Evolutionary conservation across 176 grass and related monocot species (phyloP), one percentile per base, ranked within the genome.

Genomic region (Stipa capillata): DNA sequence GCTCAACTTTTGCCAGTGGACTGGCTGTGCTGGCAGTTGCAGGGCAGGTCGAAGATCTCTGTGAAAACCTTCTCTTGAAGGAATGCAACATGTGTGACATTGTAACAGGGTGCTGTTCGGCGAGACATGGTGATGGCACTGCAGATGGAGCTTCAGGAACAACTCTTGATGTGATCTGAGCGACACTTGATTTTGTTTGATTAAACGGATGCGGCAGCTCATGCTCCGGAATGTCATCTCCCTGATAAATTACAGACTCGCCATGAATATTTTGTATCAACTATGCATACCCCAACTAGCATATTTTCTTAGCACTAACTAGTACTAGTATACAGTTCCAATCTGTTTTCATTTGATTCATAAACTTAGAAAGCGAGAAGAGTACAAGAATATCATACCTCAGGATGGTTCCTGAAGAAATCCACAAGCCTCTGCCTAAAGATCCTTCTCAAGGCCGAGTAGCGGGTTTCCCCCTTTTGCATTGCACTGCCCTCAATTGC

Each of bases 201-300:
- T 73, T 90, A 81, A 91, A 97, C 52, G 88, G 94, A 84, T 91
- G 74, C 11, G 90, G 94, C 76, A 97, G 56, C 31, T 91, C 72
- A 27, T 88, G 88, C 54, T 87, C 88, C 8, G 94, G 91, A 82
- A 97, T 89, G 42, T 89, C 86, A 85, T 85, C 81, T 83, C 76
- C 94, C 94, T 97, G 47, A 73, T 52, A 76, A 65, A 40, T 36
- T 76, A 50, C 44, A 77, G 16, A 50, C 14, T 3, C 18, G 39
- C 72, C 21, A 41, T 72, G 44, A 56, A 69, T 49, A 24, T 10
- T 61, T 27, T 9, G n/a, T 43, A 21, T 33, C 5, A 42, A 77
- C 5, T 48, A 20, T 10, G 0, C 11, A 37, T 51, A 68, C 59
- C 18, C 12, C 15, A 43, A 51, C 2, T 2, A 71, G 20, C 1